A percentile compares a stretch with the other conserved stretches of the same genome.
These are phyloP conservation scores for Starmerella lactis-condensi DNA, from an alignment of 805 yeast genomes.

Conservation along the genomic window DNA sequence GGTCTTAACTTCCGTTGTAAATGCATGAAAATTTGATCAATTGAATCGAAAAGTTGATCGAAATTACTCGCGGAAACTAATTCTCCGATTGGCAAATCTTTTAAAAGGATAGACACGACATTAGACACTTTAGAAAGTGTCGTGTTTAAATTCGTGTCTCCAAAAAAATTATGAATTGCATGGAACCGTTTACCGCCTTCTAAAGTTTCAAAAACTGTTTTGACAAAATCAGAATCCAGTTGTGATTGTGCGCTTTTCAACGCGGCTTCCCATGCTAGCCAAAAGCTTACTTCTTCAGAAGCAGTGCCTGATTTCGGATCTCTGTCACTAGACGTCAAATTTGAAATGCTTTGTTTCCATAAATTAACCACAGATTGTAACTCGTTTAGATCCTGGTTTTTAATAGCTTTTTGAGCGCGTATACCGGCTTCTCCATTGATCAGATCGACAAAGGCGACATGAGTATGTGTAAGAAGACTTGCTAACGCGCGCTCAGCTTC, in stretches of 20 bases:
- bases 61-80: conserved; percentile 33
- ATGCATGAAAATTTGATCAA: conserved; percentile 37
- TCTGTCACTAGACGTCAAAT: conserved; percentile 35
- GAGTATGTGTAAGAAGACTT: conserved; percentile 6
- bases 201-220: conserved; percentile 39
- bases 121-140: conserved; percentile 33
- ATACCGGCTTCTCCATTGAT: conserved; percentile 2
- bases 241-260: conserved; percentile 40
- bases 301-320: conserved; percentile 39
- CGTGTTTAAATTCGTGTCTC: conserved; percentile 51
- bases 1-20: conserved; percentile 40
- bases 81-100: conserved; percentile 51
- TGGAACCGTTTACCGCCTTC: conserved; percentile 61
- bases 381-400: conserved; percentile 35
- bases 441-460: conserved; percentile 10
- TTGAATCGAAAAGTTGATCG: conserved; percentile 28
- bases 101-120: conserved; percentile 40
- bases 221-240: conserved; percentile 35
- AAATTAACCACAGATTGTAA: conserved; percentile 51
- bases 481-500: conserved; percentile 13
- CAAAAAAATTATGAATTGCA: conserved; percentile 49
- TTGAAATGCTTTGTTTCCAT: conserved; percentile 53
- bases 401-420: conserved; percentile 2
- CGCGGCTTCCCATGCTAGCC: conserved; percentile 55
- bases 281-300: conserved; percentile 55